Evolutionary conservation across 345 rosid species (phyloP).

Genomic region (Brassica carinata): DNA sequence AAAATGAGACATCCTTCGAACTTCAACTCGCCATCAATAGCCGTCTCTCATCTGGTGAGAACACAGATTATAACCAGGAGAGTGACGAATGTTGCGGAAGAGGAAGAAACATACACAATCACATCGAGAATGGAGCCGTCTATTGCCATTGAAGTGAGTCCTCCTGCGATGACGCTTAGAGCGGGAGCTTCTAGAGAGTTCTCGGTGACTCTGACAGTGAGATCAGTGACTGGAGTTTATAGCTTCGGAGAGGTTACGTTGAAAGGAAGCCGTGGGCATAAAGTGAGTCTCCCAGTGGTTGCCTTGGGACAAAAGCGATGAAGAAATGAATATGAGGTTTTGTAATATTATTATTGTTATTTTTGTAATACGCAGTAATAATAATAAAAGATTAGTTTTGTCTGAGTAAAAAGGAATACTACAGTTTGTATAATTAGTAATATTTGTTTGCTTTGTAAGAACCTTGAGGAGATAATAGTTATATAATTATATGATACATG

Average conservation of each 20-base stretch:
- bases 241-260: constrained; percentile 79
- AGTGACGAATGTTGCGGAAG: constrained; percentile 77
- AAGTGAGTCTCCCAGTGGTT: constrained; percentile 82
- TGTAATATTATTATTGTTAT: constrained; percentile 37
- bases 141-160: constrained; percentile 74
- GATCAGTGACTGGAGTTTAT: constrained; percentile 68
- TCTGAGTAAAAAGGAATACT: constrained; percentile 18
- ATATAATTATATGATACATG: constrained; percentile 11
- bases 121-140: constrained; percentile 84
- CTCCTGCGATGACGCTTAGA: constrained; percentile 85
- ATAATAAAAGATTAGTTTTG: constrained; percentile 37
- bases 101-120: constrained; percentile 85
- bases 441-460: neutral
- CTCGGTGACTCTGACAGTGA: constrained; percentile 62
- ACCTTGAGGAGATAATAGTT: constrained; percentile 9
- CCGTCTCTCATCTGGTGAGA: constrained; percentile 75
- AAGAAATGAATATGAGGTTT: constrained; percentile 30
- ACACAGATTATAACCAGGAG: constrained; percentile 69
- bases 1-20: constrained; percentile 80
- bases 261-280: constrained; percentile 97
- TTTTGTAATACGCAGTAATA: constrained; percentile 58
- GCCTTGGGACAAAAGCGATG: constrained; percentile 76
- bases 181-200: constrained; percentile 68
- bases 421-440: constrained; percentile 37
- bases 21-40: constrained; percentile 87